phyloP scores from a whole-genome alignment of 306 rosid genomes.

The Crataegus laevigata region DNA sequence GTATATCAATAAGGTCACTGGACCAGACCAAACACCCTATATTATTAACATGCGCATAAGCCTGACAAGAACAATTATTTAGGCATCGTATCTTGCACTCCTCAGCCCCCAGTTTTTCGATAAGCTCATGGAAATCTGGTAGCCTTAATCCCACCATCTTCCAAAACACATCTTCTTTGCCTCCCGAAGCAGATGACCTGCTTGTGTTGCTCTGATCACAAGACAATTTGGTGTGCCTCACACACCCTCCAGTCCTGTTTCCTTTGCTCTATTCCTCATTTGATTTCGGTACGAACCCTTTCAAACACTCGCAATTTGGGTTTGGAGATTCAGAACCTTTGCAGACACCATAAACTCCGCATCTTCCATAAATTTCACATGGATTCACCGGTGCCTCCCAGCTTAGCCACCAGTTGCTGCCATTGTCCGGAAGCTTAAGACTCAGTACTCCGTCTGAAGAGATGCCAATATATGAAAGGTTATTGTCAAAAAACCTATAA shows the following conservation, averaged over 20 bases:
- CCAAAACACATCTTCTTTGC: slow-evolving; percentile 3
- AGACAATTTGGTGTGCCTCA: not conserved
- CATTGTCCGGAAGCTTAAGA: not conserved
- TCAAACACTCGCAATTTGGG: not conserved
- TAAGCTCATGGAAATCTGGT: slow-evolving; percentile 14
- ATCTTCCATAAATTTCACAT: not conserved
- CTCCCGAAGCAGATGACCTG: not conserved
- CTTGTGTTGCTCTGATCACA: slow-evolving; percentile 1
- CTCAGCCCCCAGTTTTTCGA: not conserved
- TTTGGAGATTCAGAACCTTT: not conserved
- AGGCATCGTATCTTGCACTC: slow-evolving; percentile 15
- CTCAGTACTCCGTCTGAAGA: slow-evolving; percentile 17
- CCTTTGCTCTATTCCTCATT: not conserved
- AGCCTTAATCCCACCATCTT: not conserved
- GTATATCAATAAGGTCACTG: slow-evolving; percentile 16
- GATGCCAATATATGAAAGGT: not conserved
- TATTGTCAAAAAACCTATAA: not conserved
- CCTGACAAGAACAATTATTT: slow-evolving; percentile 22
- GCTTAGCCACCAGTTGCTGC: not conserved
- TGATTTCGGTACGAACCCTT: not conserved
- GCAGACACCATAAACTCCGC: not conserved
- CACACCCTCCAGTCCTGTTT: slow-evolving; percentile 15
- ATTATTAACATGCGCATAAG: slow-evolving; percentile 11
- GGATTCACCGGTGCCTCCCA: not conserved
- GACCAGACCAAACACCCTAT: slow-evolving; percentile 30